These are phyloP conservation scores for Sodiomyces alkalinus DNA, from an alignment of 2,329 filamentous ascomycete genomes.

Conservation along the genomic window DNA sequence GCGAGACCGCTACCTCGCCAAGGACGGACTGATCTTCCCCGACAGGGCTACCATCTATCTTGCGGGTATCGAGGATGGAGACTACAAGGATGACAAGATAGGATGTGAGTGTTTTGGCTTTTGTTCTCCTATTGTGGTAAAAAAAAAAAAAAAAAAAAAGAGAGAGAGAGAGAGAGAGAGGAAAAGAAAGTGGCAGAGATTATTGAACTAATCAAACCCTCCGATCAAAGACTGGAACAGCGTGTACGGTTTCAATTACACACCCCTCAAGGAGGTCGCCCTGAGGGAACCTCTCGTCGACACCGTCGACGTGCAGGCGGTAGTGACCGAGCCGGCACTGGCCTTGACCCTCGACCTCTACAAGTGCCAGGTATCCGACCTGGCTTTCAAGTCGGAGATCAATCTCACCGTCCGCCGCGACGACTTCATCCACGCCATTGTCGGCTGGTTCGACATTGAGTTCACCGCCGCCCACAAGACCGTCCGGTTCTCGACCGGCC, in stretches of 20 bases:
- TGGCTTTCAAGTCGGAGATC: constrained; percentile 72
- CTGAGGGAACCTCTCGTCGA: constrained; percentile 94
- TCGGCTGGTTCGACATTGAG: constrained; percentile 98
- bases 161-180: no score
- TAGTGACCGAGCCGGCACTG: constrained; percentile 78
- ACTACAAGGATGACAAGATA: constrained; percentile 99
- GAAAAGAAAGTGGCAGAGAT: no score
- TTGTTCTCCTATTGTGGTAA: background rate
- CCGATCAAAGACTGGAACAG: constrained; percentile 82
- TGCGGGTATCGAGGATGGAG: constrained; percentile 93
- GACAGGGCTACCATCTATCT: constrained; percentile 98
- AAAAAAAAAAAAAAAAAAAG: no score
- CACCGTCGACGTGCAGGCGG: constrained; percentile 92
- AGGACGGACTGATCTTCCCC: constrained; percentile 89
- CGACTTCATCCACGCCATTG: constrained; percentile 91
- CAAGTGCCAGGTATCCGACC: constrained; percentile 69
- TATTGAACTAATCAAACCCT: no score
- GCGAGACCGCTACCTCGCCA: constrained; percentile 75
- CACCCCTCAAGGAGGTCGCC: constrained; percentile 82
- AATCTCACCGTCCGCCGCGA: constrained; percentile 63
- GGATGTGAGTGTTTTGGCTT: constrained; percentile 55
- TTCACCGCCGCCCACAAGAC: constrained; percentile 98
- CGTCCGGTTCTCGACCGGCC: constrained; percentile 89
- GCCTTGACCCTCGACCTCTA: constrained; percentile 88
- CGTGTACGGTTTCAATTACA: constrained; percentile 96